These are phyloP conservation scores for Lipomyces japonicus DNA, from an alignment of 805 yeast species.

Conservation along the genomic window DNA sequence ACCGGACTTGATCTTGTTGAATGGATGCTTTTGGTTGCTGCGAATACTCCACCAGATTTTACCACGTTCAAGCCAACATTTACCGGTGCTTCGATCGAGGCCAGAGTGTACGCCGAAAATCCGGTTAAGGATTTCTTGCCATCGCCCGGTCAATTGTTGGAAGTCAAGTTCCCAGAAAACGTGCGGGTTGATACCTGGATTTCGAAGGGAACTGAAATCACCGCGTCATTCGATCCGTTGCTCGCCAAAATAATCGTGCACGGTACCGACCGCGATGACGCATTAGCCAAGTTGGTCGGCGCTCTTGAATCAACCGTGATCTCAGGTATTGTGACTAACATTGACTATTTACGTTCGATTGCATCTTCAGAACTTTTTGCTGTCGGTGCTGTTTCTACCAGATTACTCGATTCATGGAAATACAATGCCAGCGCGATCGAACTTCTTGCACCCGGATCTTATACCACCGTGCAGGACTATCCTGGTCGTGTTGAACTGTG, in stretches of 20 bases:
- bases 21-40: conserved; percentile 93
- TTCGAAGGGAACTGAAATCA: conserved; percentile 74
- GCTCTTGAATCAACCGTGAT: conserved; percentile 86
- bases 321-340: conserved; percentile 82
- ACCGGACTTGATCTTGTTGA: conserved; percentile 94
- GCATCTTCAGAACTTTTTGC: conserved; percentile 82
- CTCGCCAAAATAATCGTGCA: conserved; percentile 94
- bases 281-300: conserved; percentile 66
- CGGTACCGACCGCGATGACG: conserved; percentile 84
- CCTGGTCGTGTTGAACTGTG: conserved; percentile 84
- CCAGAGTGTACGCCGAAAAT: conserved; percentile 93
- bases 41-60: conserved; percentile 82
- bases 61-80: conserved; percentile 50
- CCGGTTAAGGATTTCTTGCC: conserved; percentile 94
- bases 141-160: conserved; percentile 89
- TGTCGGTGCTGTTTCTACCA: conserved; percentile 79
- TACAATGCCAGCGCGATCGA: conserved; percentile 84
- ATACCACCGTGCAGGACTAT: conserved; percentile 93
- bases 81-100: conserved; percentile 93
- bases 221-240: conserved; percentile 92
- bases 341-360: conserved; percentile 83
- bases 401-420: conserved; percentile 68
- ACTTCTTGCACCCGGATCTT: conserved; percentile 83
- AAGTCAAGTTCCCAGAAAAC: conserved; percentile 80
- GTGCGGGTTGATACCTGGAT: conserved; percentile 97